Evolutionary conservation across 805 yeast species (phyloP), one percentile per base, ranked within the genome.

Genomic region (Wickerhamomyces rabaulensis): DNA sequence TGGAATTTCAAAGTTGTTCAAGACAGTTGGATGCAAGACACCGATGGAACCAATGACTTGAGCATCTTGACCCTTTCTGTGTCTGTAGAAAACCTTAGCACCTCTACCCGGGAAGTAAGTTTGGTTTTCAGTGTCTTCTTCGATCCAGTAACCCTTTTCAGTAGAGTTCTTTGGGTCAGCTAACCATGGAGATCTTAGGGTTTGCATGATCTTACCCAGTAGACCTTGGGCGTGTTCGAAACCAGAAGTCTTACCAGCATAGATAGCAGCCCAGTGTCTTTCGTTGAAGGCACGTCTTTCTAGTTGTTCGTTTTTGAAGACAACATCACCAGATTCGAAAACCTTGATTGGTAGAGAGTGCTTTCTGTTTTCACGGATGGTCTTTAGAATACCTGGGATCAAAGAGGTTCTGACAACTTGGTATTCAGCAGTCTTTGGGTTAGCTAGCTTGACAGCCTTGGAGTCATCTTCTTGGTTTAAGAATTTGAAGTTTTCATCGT

Each of bases 81-180:
- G 69, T 74, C 95, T 81, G 70, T 82, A 87, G 69, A 76, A 79
- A 52, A 94, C 76, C 61, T 79, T 83, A 44, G 99, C 99, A 52
- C 97, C 97, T 74, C 99, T 85, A 38, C 98, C 99, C 36, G 97
- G 96, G 86, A 94, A 94, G 70, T 76, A 92, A 50, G 91, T 85
- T 42, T 81, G 75, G 63, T 82, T 76, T 23, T 75, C 72, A 44
- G 67, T 68, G 60, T 82, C 87, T 64, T 84, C 82, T 66, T 82
- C 87, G 48, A 86, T 84, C 94, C 94, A 87, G 70, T 80, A 87
- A 45, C 97, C 97, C 71, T 94, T 87, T 51, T 71, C 76, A 36
- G 71, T 67, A 35, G 75, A 63, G 35, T 62, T 64, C 15, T 68
- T 60, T 44, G 72, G 73, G 39, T 62, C 67, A 51, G 77, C 82